Base-by-base conservation (phyloP, 1,284 basidiomycete species). In the Bjerkandera adusta region DNA sequence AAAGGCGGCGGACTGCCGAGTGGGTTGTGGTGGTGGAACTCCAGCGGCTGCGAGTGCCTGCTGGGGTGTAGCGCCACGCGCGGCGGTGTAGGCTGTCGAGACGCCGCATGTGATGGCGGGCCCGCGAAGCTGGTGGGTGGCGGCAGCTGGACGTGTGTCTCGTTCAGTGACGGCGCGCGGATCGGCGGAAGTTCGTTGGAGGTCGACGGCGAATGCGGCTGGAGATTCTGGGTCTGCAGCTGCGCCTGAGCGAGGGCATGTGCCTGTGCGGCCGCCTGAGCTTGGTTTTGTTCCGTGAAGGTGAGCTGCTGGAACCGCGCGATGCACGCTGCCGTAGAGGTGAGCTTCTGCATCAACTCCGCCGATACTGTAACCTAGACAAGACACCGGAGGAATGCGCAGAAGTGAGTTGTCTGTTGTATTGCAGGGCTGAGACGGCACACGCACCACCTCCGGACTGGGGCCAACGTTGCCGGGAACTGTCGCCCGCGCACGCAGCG, bases 311-410 rank as follows among this genome's bases (percentile, higher is more conserved):
- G 61, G 55, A 66, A 68, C 43, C 68, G 74, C 30, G 68, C 60
- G 32, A 83, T 60, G 20, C 77, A 75, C 13, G 67, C 63, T 3
- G 71, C 68, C 2, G 75, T 70, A 22, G 68, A 60, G 6, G 68
- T 62, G 35, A 83, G 68, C 47, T 71, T 67, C 25, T 73, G 69
- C 68, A 77, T 66, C 22, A 81, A 64, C 40, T 80, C 75, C 37
- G 72, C 63, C 8, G 78, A 77, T 12, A 73, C 75, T 41, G 73
- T 65, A 16, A 68, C 68, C 79, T 79, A 54, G 18, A 36, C 27
- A 33, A 10, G 35, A 42, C 30, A 16, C 8, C 4, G n/a, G 12
- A 27, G n/a, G 35, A 11, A 12, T 12, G 24, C 24, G 20, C 30
- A 36, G 27, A 36, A 24, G 36, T 21, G 24, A 39, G 53, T 43